Conservation (phyloP, 805 yeast genomes). For the Saturnispora halmiae region DNA sequence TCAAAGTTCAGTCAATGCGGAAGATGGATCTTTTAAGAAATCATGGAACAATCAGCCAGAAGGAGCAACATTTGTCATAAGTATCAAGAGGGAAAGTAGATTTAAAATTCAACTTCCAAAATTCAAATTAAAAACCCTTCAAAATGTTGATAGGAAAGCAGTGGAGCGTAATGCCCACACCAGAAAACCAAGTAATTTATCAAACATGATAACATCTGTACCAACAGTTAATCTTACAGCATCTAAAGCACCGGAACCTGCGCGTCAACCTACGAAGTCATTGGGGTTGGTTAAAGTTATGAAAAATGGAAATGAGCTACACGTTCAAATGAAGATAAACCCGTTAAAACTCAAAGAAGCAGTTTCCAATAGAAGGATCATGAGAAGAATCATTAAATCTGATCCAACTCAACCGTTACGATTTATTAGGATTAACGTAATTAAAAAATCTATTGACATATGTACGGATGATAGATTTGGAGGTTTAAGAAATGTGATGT, state of each 20-base stretch:
- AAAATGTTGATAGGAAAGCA: constrained; percentile 9
- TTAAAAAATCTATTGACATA: constrained; percentile 18
- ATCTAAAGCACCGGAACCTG: neutral
- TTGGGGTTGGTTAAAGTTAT: constrained; percentile 2
- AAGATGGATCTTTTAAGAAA: no score
- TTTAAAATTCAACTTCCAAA: constrained; percentile 42
- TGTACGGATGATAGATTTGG: constrained; percentile 24
- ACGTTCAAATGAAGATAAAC: constrained; percentile 9
- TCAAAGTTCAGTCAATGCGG: no score
- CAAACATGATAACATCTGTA: neutral
- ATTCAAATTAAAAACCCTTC: constrained; percentile 20
- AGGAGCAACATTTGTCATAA: constrained; percentile 27
- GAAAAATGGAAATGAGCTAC: constrained; percentile 4
- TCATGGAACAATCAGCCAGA: neutral
- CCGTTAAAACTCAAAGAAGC: neutral
- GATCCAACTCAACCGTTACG: constrained; percentile 22
- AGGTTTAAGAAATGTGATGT: constrained; percentile 1
- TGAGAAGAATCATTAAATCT: constrained; percentile 17
- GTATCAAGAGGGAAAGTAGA: constrained; percentile 50
- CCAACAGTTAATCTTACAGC: neutral
- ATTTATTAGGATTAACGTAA: constrained; percentile 29
- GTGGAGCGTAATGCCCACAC: constrained; percentile 8
- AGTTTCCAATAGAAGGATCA: constrained; percentile 13
- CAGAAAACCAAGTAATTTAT: neutral
- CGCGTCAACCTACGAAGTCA: neutral